A percentile compares a stretch with the other conserved stretches of the same genome.
Evolutionary conservation across 73 alveolate species (phyloP).

Genomic region (Durusdinium trenchii): DNA sequence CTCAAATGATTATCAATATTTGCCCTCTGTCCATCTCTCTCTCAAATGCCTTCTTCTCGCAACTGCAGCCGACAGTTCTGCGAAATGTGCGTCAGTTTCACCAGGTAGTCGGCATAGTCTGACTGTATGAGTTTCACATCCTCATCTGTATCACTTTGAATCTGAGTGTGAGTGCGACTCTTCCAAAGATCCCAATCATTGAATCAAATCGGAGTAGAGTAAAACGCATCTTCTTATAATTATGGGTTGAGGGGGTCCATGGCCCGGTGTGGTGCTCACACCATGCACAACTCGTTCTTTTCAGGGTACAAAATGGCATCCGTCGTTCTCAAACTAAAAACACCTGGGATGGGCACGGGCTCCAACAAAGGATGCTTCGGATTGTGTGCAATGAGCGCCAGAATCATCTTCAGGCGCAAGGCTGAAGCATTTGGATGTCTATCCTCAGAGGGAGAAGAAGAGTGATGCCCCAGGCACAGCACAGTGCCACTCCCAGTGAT

Average conservation of each 20-base stretch:
- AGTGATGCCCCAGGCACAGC: too few relatives aligned
- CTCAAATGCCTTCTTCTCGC: constrained; percentile 76
- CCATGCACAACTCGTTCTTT: background rate
- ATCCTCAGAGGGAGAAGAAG: too few relatives aligned
- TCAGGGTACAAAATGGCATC: too few relatives aligned
- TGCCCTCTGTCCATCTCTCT: background rate
- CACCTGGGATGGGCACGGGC: too few relatives aligned
- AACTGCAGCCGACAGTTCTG: constrained; percentile 66
- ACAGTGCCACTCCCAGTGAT: too few relatives aligned
- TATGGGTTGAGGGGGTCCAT: background rate
- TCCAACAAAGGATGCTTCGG: constrained; percentile 79
- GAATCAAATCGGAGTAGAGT: background rate
- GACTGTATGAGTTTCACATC: constrained; percentile 47
- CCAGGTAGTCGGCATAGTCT: constrained; percentile 78
- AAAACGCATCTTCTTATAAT: background rate
- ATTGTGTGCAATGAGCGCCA: constrained; percentile 89
- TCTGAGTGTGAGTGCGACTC: background rate
- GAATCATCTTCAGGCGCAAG: constrained; percentile 71
- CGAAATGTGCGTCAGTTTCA: constrained; percentile 76
- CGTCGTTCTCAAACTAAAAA: too few relatives aligned
- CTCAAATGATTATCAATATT: background rate
- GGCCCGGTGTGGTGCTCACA: background rate
- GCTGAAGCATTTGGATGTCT: constrained; percentile 87
- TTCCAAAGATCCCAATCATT: too few relatives aligned
- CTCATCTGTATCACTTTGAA: background rate